A percentile compares a stretch with the other conserved stretches of the same genome.
Conservation (phyloP, 352 stramenopile species). For the Peronospora destructor region DNA sequence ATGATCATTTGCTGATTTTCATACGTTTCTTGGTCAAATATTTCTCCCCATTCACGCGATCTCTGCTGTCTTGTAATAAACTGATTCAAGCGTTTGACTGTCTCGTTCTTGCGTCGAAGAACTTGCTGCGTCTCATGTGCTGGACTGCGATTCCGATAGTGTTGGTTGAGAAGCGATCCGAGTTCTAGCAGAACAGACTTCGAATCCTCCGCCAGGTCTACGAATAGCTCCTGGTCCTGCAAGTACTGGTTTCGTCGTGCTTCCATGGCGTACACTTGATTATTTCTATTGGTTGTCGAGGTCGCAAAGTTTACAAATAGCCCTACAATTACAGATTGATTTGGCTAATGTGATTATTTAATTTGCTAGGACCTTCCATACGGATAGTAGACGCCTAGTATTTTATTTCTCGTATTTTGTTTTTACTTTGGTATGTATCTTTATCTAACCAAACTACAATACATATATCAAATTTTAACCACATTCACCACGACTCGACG, state of each 20-base stretch:
- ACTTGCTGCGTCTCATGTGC: constrained; percentile 8
- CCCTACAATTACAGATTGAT: too few species aligned
- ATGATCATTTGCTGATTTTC: background rate
- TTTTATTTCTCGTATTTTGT: too few species aligned
- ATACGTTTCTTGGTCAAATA: constrained; percentile 1
- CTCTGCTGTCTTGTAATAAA: constrained; percentile 8
- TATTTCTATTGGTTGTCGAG: too few species aligned
- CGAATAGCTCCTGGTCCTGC: constrained; percentile 2
- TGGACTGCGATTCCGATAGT: constrained; percentile 4
- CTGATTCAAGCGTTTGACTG: constrained; percentile 3
- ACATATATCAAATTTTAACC: too few species aligned
- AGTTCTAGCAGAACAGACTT: constrained; percentile 9
- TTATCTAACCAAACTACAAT: too few species aligned
- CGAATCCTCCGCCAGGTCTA: constrained; percentile 7
- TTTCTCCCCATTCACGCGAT: background rate
- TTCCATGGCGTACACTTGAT: background rate
- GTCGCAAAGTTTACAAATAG: too few species aligned
- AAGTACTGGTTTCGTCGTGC: background rate
- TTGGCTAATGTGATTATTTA: too few species aligned
- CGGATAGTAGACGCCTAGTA: too few species aligned
- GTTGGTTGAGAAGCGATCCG: constrained; percentile 4
- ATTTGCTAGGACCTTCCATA: too few species aligned
- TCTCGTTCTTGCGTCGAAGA: constrained; percentile 16
- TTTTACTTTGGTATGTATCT: too few species aligned
- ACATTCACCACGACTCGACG: too few species aligned